phyloP scores from a whole-genome alignment of 2,329 filamentous ascomycete species.

The Ilyonectria robusta region DNA sequence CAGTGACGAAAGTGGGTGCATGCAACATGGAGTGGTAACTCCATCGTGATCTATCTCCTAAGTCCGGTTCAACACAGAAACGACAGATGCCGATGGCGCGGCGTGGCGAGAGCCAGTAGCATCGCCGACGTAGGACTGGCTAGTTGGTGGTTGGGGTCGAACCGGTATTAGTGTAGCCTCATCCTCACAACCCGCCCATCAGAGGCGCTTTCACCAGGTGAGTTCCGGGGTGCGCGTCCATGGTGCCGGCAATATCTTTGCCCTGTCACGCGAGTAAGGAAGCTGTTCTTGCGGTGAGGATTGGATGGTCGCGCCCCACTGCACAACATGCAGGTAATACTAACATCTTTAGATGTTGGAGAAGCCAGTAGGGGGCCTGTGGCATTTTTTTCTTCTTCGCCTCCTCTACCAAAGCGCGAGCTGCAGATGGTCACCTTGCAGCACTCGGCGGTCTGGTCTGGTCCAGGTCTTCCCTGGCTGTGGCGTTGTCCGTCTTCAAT shows the following conservation, averaged over 20 bases:
- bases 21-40: conserved; percentile 7
- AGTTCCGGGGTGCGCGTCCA: neutral
- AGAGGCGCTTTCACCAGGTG: conserved; percentile 13
- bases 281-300: conserved; percentile 29
- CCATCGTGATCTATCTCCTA: neutral
- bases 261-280: conserved; percentile 31
- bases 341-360: conserved; percentile 12
- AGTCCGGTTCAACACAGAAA: neutral
- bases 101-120: neutral
- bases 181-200: conserved; percentile 10
- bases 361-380: neutral
- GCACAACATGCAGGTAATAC: conserved; percentile 24
- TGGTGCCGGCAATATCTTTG: conserved; percentile 19
- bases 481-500: conserved; percentile 4
- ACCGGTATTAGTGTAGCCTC: neutral
- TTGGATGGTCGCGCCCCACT: conserved; percentile 20
- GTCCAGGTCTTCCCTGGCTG: neutral
- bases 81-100: neutral
- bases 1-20: conserved; percentile 8
- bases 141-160: conserved; percentile 1
- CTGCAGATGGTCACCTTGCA: neutral
- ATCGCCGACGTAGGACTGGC: neutral
- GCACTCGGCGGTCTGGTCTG: conserved; percentile 5
- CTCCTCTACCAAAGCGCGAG: neutral
- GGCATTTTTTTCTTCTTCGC: conserved; percentile 4